Evolutionary conservation across 2,329 filamentous ascomycete species (phyloP).

Genomic region (Zymoseptoria ardabiliae): DNA sequence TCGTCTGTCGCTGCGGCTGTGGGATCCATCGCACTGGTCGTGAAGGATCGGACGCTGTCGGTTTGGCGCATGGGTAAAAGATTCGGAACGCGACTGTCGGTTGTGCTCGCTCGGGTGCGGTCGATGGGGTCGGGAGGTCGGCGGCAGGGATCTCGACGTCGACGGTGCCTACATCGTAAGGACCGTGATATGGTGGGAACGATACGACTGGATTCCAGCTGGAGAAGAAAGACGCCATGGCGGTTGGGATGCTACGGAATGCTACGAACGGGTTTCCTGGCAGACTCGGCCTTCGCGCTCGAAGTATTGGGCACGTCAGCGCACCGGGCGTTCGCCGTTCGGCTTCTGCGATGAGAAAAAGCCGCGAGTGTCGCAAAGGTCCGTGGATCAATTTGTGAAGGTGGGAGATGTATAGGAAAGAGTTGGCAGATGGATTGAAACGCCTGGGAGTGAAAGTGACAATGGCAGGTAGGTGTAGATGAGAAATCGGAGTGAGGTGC

Average conservation of each 20-base stretch:
- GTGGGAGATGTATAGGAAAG: neutral
- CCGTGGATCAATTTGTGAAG: neutral
- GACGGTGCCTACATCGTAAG: constrained; percentile 69
- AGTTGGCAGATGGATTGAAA: neutral
- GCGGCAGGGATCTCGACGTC: constrained; percentile 70
- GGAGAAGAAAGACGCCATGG: constrained; percentile 36
- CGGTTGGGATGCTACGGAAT: neutral
- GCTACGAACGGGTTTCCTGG: neutral
- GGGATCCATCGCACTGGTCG: constrained; percentile 70
- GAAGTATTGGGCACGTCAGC: neutral
- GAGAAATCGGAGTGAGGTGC: neutral
- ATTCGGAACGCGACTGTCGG: constrained; percentile 72
- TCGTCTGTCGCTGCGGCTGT: constrained; percentile 63
- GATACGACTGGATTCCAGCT: constrained; percentile 59
- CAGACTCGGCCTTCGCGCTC: neutral
- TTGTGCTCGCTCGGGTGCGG: constrained; percentile 49
- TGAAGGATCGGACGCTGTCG: constrained; percentile 33
- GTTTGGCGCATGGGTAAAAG: constrained; percentile 63
- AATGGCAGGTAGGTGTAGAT: neutral
- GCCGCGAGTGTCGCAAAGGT: neutral
- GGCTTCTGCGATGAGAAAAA: neutral
- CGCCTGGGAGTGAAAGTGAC: neutral
- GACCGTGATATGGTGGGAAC: constrained; percentile 69
- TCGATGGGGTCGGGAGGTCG: constrained; percentile 49
- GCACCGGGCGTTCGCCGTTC: neutral